phyloP scores from a whole-genome alignment of 2,329 filamentous ascomycete species.

The Nothomitra cinnamomea region DNA sequence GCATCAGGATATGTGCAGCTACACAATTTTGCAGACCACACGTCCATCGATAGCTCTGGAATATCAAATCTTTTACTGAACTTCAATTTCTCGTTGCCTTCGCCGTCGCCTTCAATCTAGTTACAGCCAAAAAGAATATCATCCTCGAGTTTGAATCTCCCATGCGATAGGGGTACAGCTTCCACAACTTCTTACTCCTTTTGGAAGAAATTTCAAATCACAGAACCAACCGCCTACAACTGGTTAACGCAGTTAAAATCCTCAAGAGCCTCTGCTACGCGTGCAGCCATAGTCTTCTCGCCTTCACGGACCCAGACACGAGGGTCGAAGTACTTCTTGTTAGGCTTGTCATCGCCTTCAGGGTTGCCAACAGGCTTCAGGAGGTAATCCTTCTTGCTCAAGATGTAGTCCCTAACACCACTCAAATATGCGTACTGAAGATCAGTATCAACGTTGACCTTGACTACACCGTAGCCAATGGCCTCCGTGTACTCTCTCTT shows the following conservation, averaged over 20 bases:
- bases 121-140: background rate
- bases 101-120: background rate
- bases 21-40: too few relatives aligned
- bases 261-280: slow-evolving; percentile 63
- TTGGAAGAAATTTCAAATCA: background rate
- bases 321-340: slow-evolving; percentile 92
- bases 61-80: background rate
- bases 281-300: slow-evolving; percentile 87
- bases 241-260: slow-evolving; percentile 81
- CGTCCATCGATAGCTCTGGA: too few relatives aligned
- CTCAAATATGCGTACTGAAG: slow-evolving; percentile 87
- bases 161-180: background rate
- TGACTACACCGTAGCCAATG: slow-evolving; percentile 88
- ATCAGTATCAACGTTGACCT: slow-evolving; percentile 98
- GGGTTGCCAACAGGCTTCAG: slow-evolving; percentile 80
- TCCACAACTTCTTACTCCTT: background rate
- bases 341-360: slow-evolving; percentile 90
- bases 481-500: slow-evolving; percentile 83
- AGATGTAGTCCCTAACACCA: slow-evolving; percentile 87
- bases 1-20: too few relatives aligned
- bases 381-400: slow-evolving; percentile 92
- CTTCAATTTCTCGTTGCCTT: background rate
- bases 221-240: slow-evolving; percentile 37
- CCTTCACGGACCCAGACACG: slow-evolving; percentile 92
- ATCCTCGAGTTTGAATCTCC: background rate